Evolutionary conservation across 331 rosid species (phyloP).

Genomic region (Prunus yedoensis): DNA sequence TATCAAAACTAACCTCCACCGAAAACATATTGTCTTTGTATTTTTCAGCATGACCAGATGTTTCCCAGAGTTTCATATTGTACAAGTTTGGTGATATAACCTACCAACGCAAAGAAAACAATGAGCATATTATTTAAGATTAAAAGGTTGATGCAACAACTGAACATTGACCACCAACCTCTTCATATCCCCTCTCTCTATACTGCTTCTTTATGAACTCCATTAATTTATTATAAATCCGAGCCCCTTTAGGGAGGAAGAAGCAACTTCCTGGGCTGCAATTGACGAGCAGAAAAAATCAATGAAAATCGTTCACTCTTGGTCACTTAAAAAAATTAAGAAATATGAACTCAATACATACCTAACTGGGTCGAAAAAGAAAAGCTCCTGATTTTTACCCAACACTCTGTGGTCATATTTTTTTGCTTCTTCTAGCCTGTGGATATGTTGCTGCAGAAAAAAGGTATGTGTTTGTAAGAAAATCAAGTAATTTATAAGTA

Average conservation of each 20-base stretch:
- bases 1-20: conserved; percentile 56
- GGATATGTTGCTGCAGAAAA: conserved; percentile 53
- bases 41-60: conserved; percentile 87
- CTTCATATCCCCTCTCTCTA: conserved; percentile 80
- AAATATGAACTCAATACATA: conserved; percentile 14
- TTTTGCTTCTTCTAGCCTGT: conserved; percentile 74
- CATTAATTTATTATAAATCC: conserved; percentile 71
- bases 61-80: conserved; percentile 43
- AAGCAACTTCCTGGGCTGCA: conserved; percentile 96
- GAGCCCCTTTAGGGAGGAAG: conserved; percentile 80
- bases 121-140: conserved; percentile 11
- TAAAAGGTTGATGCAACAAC: conserved; percentile 16
- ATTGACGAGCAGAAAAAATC: conserved; percentile 18
- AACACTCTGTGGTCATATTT: conserved; percentile 78
- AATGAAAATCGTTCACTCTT: conserved; percentile 10
- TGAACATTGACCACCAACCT: conserved; percentile 45
- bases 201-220: conserved; percentile 67
- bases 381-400: conserved; percentile 85
- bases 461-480: background rate
- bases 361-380: conserved; percentile 89
- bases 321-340: background rate
- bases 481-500: background rate
- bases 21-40: conserved; percentile 85
- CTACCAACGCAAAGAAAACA: no score
- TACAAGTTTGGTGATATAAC: no score